Percentiles rank a stretch among this genome's conserved stretches.
Conservation (phyloP, 1,284 basidiomycete genomes). For the Papiliotrema laurentii region DNA sequence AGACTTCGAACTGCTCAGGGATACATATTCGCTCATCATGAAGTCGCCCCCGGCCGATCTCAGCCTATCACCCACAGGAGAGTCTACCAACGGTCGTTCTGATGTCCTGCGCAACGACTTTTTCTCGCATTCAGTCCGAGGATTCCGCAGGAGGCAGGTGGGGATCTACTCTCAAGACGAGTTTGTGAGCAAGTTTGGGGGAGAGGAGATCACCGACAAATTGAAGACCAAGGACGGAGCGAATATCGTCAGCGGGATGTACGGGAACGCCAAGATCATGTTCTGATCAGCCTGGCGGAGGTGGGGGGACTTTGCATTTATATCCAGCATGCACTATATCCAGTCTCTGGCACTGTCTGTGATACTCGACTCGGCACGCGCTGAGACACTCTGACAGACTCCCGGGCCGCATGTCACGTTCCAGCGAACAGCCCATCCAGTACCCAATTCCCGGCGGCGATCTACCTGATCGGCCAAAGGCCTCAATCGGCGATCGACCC, state of each 20-base stretch:
- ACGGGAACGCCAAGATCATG: constrained; percentile 47
- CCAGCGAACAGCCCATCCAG: no score
- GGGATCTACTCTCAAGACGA: constrained; percentile 43
- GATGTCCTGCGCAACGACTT: constrained; percentile 11
- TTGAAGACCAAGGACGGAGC: constrained; percentile 39
- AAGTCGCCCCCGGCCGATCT: constrained; percentile 32
- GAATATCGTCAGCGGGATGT: constrained; percentile 45
- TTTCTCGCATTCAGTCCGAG: constrained; percentile 31
- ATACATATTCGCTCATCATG: constrained; percentile 81
- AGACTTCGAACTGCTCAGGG: constrained; percentile 74
- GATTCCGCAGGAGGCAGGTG: constrained; percentile 37
- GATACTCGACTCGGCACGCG: no score
- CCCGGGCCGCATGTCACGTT: no score
- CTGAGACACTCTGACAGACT: no score
- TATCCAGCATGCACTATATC: no score
- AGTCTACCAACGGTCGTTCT: constrained; percentile 20
- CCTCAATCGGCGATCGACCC: no score
- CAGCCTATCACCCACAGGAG: background rate
- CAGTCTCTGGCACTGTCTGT: no score
- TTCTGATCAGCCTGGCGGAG: no score
- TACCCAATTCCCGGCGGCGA: no score
- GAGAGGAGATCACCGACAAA: constrained; percentile 24
- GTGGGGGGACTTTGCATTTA: no score
- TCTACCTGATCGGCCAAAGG: no score
- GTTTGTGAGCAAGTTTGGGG: constrained; percentile 39